Base-by-base conservation (phyloP, 2,329 filamentous ascomycete genomes). In the Stagonosporopsis vannaccii region DNA sequence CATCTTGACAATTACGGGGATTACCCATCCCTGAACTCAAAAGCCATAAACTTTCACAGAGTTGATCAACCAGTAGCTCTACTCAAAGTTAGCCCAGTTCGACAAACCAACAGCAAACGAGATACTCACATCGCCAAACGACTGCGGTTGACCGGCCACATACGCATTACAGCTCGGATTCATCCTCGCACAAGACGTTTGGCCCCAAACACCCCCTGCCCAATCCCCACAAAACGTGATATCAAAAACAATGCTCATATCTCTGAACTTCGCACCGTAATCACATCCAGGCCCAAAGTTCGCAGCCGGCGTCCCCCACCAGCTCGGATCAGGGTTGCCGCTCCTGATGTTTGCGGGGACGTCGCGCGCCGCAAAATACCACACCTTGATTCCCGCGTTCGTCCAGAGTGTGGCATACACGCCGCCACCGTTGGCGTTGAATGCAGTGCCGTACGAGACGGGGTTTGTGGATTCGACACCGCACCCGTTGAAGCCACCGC, bases 201-300 rank as follows among this genome's bases (percentile, higher is more conserved):
- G 66, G 9, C 67, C 65, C 74, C 75, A 84, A 2, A 80, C 77
- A 15, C 68, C 63, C 12, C 82, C 82, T 7, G 83, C 82, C 82
- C 83, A 85, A 49, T 82, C 80, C 30, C 83, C 83, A 58, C 82
- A 85, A 70, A 85, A 84, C 1, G 81, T 82, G 2, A 78, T 81
- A 60, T 84, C 80, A 52, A 85, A 79, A 20, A 78, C 72, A 36
- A 79, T 71, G 17, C 70, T 74, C 66, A 77, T 60, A 48, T 77
- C 67, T 22, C 57, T 64, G 36, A 78, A 77, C 53, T 68, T 72
- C 11, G 62, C 59, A 48, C 71, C 68, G 36, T 75, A 76, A 36
- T 76, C 59, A 54, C 76, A 78, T 4, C 72, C 74, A 1, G 65
- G 69, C 4, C 53, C 53, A 40, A 71, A 75, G 47, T 76, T 75